Evolutionary conservation across 352 stramenopile species (phyloP).

Genomic region (Phytophthora boehmeriae): DNA sequence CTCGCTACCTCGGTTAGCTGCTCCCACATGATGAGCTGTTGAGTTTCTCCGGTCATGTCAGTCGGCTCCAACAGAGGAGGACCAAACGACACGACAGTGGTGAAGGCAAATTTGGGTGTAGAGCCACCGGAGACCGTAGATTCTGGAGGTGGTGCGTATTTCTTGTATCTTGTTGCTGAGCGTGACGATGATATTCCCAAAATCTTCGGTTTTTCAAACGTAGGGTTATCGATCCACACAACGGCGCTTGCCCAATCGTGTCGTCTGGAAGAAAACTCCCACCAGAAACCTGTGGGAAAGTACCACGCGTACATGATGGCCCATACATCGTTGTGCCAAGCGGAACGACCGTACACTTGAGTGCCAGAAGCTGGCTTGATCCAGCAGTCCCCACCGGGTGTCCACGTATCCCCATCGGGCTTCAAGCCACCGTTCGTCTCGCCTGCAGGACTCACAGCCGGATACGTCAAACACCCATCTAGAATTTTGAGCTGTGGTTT

Average conservation of each 20-base stretch:
- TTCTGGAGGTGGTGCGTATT: neutral
- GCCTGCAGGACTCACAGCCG: neutral
- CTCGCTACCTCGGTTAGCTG: neutral
- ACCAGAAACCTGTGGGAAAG: neutral
- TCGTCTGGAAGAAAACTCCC: neutral
- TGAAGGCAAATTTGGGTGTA: neutral
- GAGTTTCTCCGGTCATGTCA: neutral
- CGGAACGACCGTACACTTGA: too few relatives aligned
- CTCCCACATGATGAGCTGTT: neutral
- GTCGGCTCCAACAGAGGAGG: too few relatives aligned
- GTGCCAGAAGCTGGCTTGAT: neutral
- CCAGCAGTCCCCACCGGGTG: too few relatives aligned
- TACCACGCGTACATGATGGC: too few relatives aligned
- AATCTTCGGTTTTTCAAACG: neutral
- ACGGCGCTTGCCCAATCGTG: constrained; percentile 6
- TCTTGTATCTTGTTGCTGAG: neutral
- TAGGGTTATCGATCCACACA: constrained; percentile 16
- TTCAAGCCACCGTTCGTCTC: neutral
- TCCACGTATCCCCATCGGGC: neutral
- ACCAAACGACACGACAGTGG: neutral
- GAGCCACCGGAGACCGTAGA: neutral
- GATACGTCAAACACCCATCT: neutral
- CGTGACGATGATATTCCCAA: constrained; percentile 1
- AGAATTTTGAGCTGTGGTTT: neutral
- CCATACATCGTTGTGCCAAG: too few relatives aligned